Base-by-base conservation (phyloP, 2,329 filamentous ascomycete species). In the Ceratocystis harringtonii region DNA sequence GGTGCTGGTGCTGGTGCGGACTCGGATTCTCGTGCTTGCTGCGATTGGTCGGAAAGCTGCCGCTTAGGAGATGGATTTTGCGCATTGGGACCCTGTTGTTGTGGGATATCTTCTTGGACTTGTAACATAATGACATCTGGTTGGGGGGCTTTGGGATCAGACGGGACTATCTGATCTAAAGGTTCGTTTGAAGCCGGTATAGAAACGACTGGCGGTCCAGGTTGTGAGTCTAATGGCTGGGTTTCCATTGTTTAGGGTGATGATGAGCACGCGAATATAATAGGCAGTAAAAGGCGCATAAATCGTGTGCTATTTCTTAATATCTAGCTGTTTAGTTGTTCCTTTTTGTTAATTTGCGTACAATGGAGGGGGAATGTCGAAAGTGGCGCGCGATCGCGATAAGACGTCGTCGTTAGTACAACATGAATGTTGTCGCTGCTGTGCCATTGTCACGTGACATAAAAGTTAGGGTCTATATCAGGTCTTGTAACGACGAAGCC, bases 381-480 rank as follows among this genome's bases (percentile, higher is more conserved):
- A 28, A 17, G 48, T 52, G 19, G 48, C 48, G 22, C 25, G 48
- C 22, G 22, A 52, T 52, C 19, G 22, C 22, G 48, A 52, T 52
- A 52, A 52, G 22, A 28, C n/a, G 25, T 15, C n/a, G 25, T 6
- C 25, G 48, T 28, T 52, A 17, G 5, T 15, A 2, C 2, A 15
- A 15, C 45, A 5, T 41, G 36, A 41, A 4, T 3, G 12, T 5
- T 41, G 36, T 41, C 32, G 32, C 10, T 12, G 48, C 7, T 25
- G 4, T 28, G 8, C 15, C 28, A 52, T 52, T 10, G 3, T 52
- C 48, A 52, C 48, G 48, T 52, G 48, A 41, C 19, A 12, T 1
- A 2, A 0, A 2, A 0, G 1, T 1, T 52, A 52, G 48, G 48
- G 48, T 52, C 28, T 0, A 1, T 0, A 1, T 2, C 2, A 6